Percentiles rank a stretch among this genome's conserved stretches.
Conservation (phyloP, 2,329 filamentous ascomycete species). For the Cladosporium cucumerinum region DNA sequence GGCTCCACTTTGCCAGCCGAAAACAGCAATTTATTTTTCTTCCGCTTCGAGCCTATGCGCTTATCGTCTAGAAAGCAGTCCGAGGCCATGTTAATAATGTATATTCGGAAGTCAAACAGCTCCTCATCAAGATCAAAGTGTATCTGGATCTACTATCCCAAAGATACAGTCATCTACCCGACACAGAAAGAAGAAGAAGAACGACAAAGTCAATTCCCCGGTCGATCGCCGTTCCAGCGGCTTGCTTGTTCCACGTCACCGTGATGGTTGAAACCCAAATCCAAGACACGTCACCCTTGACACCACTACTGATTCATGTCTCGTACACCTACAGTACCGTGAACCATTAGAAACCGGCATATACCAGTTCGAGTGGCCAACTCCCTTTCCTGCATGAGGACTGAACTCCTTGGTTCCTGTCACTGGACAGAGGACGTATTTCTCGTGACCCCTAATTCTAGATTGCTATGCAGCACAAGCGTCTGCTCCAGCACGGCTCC, state of each 20-base stretch:
- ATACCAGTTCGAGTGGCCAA: not conserved
- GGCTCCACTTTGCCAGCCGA: conserved; percentile 3
- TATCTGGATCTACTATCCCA: not conserved
- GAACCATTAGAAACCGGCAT: not conserved
- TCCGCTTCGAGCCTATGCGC: not conserved
- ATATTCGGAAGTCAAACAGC: not conserved
- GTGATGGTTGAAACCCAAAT: not conserved
- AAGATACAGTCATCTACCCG: not conserved
- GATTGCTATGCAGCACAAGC: not conserved
- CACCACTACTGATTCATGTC: not conserved
- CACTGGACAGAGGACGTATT: not conserved
- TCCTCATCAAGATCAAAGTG: not conserved
- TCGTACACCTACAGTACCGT: not conserved
- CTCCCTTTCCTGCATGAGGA: not conserved
- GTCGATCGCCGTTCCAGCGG: not conserved
- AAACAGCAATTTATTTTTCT: conserved; percentile 5
- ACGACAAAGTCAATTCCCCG: not conserved
- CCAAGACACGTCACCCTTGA: not conserved
- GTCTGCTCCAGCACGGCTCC: not conserved
- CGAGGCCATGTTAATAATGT: not conserved
- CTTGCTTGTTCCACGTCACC: not conserved
- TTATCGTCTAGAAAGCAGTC: too few species aligned
- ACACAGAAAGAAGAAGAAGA: not conserved
- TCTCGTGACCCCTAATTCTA: not conserved
- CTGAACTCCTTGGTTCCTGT: not conserved